Base-by-base conservation (phyloP, 306 rosid genomes). In the Corylus americana region DNA sequence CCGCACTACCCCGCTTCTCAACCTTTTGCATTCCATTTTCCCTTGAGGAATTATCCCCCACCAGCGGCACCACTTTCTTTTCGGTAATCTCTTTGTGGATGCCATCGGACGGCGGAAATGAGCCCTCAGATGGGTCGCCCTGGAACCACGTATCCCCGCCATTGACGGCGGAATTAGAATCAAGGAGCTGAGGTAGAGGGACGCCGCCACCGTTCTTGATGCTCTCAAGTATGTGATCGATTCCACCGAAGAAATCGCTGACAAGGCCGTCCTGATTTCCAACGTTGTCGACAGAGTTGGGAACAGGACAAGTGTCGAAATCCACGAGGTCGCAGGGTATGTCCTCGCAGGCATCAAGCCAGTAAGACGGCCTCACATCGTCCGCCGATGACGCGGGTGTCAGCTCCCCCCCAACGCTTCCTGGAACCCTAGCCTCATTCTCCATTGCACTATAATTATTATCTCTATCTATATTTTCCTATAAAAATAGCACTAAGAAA, bases 331-430 rank as follows among this genome's bases (percentile, higher is more conserved):
- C 98, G 55, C 97, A 94, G 7, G 98, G 66, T 20, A 94, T 88
- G 75, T 93, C 97, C 78, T 91, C 99, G 49, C 91, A 91, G 7
- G 99, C 99, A 77, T 95, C 99, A 2, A 95, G 81, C 99, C 99
- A 95, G 85, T 93, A 95, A 31, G 98, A 92, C 4, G 97, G 51
- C 72, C 72, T 68, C 53, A 42, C n/a, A 9, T 68, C 72, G 27
- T 68, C 72, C 5, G 16, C 66, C n/a, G 80, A 71, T 4, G 85
- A 77, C 45, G 74, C 74, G 49, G 42, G 49, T 5, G 9, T 64
- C 70, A 80, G 51, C 57, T 73, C 77, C 49, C 64, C 85, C 69
- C 69, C 83, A 29, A 45, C 18, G 45, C 55, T 11, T 51, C 61
- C 90, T 0, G 84, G 55, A 83, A 82, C 88, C 93, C 81, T 83